Conservation (phyloP, 495 filamentous ascomycete species). For the Neurospora tetrasperma region DNA sequence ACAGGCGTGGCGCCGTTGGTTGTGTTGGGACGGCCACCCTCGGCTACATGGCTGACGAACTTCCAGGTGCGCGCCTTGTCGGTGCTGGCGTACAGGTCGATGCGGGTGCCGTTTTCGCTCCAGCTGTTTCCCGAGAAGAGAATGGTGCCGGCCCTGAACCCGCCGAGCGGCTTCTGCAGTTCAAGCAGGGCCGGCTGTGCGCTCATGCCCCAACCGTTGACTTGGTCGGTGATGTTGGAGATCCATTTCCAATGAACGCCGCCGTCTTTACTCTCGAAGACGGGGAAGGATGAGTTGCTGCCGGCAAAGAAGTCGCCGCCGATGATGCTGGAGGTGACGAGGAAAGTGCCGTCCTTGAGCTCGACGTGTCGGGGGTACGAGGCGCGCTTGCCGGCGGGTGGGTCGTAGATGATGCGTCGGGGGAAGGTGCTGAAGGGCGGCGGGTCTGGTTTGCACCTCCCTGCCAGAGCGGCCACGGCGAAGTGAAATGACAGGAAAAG, state of each 20-base stretch:
- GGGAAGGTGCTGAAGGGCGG: constrained; percentile 16
- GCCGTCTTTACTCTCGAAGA: constrained; percentile 51
- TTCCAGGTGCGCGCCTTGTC: constrained; percentile 53
- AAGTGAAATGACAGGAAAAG: background rate
- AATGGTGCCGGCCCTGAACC: constrained; percentile 48
- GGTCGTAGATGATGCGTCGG: constrained; percentile 31
- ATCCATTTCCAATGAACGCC: constrained; percentile 54
- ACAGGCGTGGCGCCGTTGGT: constrained; percentile 55
- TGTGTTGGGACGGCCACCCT: constrained; percentile 50
- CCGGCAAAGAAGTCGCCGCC: constrained; percentile 51
- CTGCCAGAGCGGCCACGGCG: background rate
- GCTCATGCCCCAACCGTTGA: constrained; percentile 52
- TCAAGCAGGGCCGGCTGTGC: constrained; percentile 61
- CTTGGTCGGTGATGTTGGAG: constrained; percentile 50
- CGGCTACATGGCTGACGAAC: constrained; percentile 54
- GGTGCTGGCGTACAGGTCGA: constrained; percentile 54
- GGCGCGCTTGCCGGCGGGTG: constrained; percentile 26
- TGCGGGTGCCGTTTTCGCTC: constrained; percentile 42
- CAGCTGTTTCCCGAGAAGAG: constrained; percentile 55
- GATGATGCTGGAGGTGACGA: constrained; percentile 58
- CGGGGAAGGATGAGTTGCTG: constrained; percentile 54
- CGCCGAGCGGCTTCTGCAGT: constrained; percentile 45
- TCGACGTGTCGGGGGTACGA: constrained; percentile 45
- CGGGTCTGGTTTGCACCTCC: background rate
- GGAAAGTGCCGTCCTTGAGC: constrained; percentile 37